Evolutionary conservation across 1,139 yeast genomes (phyloP).

Genomic region (Yamadazyma pseudoaaseri): DNA sequence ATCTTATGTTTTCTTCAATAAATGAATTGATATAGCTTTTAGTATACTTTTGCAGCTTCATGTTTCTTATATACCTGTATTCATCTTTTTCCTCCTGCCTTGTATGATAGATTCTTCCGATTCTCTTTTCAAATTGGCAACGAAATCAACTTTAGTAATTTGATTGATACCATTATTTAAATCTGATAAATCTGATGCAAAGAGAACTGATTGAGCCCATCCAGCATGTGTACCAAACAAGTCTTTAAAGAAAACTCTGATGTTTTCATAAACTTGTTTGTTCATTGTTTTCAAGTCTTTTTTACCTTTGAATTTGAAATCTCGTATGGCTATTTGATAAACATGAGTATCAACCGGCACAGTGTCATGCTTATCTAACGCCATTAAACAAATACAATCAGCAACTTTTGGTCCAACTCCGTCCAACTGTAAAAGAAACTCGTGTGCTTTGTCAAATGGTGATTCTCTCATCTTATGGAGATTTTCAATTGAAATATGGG

Average conservation of each 20-base stretch:
- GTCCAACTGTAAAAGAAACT: conserved; percentile 60
- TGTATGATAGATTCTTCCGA: too few species aligned
- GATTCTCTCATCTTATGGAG: conserved; percentile 38
- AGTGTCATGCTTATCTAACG: conserved; percentile 80
- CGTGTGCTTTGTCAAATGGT: conserved; percentile 59
- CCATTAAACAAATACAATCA: conserved; percentile 87
- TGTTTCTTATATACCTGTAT: background rate
- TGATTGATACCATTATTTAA: conserved; percentile 56
- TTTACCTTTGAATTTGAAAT: conserved; percentile 61
- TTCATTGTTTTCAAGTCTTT: conserved; percentile 49
- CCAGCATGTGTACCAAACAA: conserved; percentile 94
- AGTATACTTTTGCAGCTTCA: too few species aligned
- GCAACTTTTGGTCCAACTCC: conserved; percentile 99
- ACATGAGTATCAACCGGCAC: conserved; percentile 98
- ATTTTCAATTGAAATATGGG: conserved; percentile 29
- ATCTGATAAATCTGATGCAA: conserved; percentile 76
- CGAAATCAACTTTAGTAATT: conserved; percentile 3
- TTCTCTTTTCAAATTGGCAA: too few species aligned
- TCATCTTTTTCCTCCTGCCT: too few species aligned
- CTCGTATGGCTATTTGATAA: conserved; percentile 85
- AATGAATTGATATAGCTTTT: too few species aligned
- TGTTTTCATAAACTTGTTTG: conserved; percentile 59
- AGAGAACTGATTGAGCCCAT: conserved; percentile 94
- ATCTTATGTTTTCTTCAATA: too few species aligned
- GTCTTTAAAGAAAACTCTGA: conserved; percentile 58